A percentile compares a stretch with the other conserved stretches of the same genome.
Conservation (phyloP, 768 basidiomycete species). For the Lactarius sanguifluus region DNA sequence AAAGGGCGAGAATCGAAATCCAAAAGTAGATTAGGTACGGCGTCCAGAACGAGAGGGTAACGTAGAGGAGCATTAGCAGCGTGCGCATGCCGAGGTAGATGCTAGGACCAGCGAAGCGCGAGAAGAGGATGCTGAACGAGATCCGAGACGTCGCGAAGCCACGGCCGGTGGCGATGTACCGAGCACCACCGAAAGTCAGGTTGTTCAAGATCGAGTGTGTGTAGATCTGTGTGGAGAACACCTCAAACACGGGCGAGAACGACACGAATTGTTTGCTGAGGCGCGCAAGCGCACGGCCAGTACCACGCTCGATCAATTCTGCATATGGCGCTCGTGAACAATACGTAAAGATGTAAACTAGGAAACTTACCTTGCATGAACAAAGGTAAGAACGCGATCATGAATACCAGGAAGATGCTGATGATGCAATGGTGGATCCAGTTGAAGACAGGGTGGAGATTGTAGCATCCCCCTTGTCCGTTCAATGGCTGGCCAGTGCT, state of each 20-base stretch:
- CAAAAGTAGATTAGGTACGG: conserved; percentile 97
- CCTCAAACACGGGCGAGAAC: conserved; percentile 92
- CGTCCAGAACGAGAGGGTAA: conserved; percentile 90
- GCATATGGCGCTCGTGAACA: conserved; percentile 12
- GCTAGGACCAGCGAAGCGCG: conserved; percentile 96
- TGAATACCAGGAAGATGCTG: conserved; percentile 97
- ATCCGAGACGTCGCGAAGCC: conserved; percentile 97
- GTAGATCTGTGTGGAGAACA: conserved; percentile 98
- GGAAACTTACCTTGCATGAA: conserved; percentile 81
- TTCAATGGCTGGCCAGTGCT: conserved; percentile 68
- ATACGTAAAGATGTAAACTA: not conserved
- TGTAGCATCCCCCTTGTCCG: conserved; percentile 88
- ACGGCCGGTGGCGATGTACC: conserved; percentile 98
- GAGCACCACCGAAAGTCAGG: conserved; percentile 95
- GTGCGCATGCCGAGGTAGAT: conserved; percentile 98
- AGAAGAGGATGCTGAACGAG: conserved; percentile 93
- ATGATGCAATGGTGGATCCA: conserved; percentile 98
- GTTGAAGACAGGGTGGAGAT: conserved; percentile 86
- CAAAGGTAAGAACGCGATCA: conserved; percentile 92
- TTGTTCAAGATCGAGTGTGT: conserved; percentile 97
- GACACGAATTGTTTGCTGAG: conserved; percentile 94
- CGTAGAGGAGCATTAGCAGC: conserved; percentile 88
- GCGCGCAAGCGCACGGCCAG: conserved; percentile 86
- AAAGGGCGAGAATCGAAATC: conserved; percentile 90
- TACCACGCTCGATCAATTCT: conserved; percentile 97